Evolutionary conservation across 1,284 basidiomycete species (phyloP).

Genomic region (Fomitopsis betulina): DNA sequence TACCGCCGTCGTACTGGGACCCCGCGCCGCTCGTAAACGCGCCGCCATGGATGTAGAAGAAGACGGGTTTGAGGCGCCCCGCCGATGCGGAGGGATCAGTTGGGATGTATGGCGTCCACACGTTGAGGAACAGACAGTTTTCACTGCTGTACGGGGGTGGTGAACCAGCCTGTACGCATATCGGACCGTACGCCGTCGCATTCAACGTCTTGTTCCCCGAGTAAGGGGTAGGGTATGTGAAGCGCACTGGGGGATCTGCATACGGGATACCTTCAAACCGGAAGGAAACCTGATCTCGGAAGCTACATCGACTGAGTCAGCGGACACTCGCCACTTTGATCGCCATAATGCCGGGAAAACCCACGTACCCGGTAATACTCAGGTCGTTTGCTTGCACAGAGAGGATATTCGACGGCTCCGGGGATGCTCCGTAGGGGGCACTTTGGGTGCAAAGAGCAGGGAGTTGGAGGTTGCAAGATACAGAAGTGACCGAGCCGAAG

Average conservation of each 20-base stretch:
- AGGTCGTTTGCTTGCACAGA: constrained; percentile 19
- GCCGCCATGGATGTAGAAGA: constrained; percentile 73
- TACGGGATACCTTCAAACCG: constrained; percentile 34
- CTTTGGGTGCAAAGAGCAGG: constrained; percentile 28
- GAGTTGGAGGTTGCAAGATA: constrained; percentile 18
- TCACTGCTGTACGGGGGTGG: constrained; percentile 3
- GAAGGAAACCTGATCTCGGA: constrained; percentile 31
- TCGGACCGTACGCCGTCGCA: constrained; percentile 27
- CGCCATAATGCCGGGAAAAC: not conserved
- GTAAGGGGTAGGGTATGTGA: constrained; percentile 28
- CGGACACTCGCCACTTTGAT: not conserved
- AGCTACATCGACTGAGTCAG: constrained; percentile 16
- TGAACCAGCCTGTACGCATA: constrained; percentile 25
- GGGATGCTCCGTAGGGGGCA: constrained; percentile 14
- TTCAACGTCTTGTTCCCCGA: constrained; percentile 23
- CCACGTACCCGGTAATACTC: constrained; percentile 24
- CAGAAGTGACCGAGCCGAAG: constrained; percentile 16
- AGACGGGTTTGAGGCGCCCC: constrained; percentile 45
- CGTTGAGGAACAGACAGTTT: constrained; percentile 61
- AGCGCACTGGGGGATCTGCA: constrained; percentile 28
- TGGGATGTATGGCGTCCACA: constrained; percentile 43
- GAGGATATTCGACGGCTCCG: constrained; percentile 15
- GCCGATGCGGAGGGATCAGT: constrained; percentile 42
- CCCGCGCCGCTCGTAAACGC: constrained; percentile 52
- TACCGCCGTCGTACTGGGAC: constrained; percentile 62